Evolutionary conservation across 768 basidiomycete species (phyloP).

Genomic region (Amanita jacksonii): DNA sequence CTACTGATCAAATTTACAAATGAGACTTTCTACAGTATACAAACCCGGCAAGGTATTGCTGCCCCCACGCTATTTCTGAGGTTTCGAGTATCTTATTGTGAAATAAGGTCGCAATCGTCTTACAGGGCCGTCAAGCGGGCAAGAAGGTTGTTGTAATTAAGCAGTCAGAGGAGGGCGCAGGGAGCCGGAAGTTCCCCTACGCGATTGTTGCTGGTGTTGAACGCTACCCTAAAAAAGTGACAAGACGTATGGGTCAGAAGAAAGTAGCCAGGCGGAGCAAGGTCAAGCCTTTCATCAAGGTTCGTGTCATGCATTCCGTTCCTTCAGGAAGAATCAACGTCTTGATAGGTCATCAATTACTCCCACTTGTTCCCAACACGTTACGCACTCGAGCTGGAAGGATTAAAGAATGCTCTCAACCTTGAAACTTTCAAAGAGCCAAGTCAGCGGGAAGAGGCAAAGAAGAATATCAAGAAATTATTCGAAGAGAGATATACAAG

Average conservation of each 20-base stretch:
- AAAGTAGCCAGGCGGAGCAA: conserved; percentile 87
- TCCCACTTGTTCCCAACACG: conserved; percentile 99
- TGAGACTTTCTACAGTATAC: too few relatives aligned
- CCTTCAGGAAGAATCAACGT: not conserved
- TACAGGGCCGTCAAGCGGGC: conserved; percentile 98
- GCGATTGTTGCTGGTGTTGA: conserved; percentile 98
- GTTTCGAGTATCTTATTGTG: not conserved
- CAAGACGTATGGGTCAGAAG: conserved; percentile 91
- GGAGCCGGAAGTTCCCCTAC: conserved; percentile 94
- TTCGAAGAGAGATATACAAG: conserved; percentile 89
- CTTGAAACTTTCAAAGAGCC: conserved; percentile 97
- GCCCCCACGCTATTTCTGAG: not conserved
- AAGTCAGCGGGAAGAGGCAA: conserved; percentile 86
- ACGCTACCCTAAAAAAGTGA: conserved; percentile 96
- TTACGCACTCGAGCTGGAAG: conserved; percentile 94
- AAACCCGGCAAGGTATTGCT: conserved; percentile 81
- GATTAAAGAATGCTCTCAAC: conserved; percentile 77
- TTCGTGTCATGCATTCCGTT: conserved; percentile 22
- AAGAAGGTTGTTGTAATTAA: conserved; percentile 99
- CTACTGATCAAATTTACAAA: conserved; percentile 50
- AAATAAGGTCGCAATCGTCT: conserved; percentile 83
- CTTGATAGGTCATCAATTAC: conserved; percentile 81
- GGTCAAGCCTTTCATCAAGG: conserved; percentile 99
- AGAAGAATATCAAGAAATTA: conserved; percentile 94
- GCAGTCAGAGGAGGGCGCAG: conserved; percentile 93